Evolutionary conservation across 805 yeast species (phyloP).

Genomic region (Clavispora phyllophila): DNA sequence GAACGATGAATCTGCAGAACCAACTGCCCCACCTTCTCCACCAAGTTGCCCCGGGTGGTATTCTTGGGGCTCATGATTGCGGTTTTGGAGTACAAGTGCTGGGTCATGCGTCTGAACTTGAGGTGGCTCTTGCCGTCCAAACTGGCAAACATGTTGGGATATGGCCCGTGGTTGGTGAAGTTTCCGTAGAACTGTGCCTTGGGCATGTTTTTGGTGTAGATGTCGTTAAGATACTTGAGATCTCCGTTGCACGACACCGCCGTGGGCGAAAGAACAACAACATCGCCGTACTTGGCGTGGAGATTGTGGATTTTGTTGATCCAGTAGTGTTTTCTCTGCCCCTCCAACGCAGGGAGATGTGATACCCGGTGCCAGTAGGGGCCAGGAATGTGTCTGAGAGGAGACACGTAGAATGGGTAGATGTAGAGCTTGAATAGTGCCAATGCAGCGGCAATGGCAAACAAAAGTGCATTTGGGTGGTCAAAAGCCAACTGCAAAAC

Average conservation of each 20-base stretch:
- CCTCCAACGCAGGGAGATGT: constrained; percentile 25
- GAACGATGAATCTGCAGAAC: constrained; percentile 21
- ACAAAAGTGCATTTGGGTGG: constrained; percentile 2
- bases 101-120: constrained; percentile 27
- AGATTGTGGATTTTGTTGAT: constrained; percentile 37
- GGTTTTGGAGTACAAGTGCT: constrained; percentile 30
- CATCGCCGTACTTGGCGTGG: constrained; percentile 56
- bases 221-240: constrained; percentile 44
- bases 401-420: constrained; percentile 46
- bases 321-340: constrained; percentile 44
- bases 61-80: constrained; percentile 29
- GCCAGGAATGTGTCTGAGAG: constrained; percentile 52
- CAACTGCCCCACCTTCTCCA: constrained; percentile 24
- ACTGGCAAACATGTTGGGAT: constrained; percentile 54
- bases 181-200: constrained; percentile 55
- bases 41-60: constrained; percentile 20
- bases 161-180: constrained; percentile 50
- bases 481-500: not conserved
- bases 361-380: constrained; percentile 49
- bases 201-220: constrained; percentile 54
- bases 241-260: constrained; percentile 58
- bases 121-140: constrained; percentile 36
- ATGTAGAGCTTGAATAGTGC: constrained; percentile 30
- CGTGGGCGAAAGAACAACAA: constrained; percentile 55
- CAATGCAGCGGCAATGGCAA: constrained; percentile 14